Conservation (phyloP, 352 stramenopile genomes). For the Aphanomyces stellatus region DNA sequence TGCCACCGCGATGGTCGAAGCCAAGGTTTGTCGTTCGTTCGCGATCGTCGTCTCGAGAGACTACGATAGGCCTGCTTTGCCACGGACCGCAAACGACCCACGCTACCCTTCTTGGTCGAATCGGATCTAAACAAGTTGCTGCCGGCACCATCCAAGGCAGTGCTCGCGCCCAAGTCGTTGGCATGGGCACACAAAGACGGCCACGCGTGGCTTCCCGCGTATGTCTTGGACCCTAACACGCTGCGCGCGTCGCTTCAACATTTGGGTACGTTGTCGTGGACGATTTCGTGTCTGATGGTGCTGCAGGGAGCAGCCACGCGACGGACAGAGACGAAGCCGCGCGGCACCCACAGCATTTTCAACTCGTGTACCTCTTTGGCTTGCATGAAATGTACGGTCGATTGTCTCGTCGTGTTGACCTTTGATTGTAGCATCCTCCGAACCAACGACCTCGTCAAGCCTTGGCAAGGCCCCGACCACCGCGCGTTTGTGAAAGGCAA, state of each 20-base stretch:
- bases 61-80: neutral
- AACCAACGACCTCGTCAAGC: neutral
- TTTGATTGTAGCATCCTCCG: neutral
- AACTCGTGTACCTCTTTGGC: neutral
- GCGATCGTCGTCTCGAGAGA: neutral
- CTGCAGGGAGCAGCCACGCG: neutral
- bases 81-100: neutral
- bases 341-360: neutral
- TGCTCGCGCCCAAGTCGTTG: slow-evolving; percentile 39
- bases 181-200: slow-evolving; percentile 79
- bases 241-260: slow-evolving; percentile 50
- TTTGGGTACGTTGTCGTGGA: slow-evolving; percentile 43
- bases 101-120: neutral
- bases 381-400: neutral
- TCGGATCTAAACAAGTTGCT: neutral
- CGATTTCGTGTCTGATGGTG: too few species aligned
- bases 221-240: slow-evolving; percentile 67
- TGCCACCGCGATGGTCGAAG: neutral
- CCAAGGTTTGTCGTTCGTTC: neutral
- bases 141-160: neutral
- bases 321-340: neutral
- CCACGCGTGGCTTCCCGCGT: slow-evolving; percentile 79
- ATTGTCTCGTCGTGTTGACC: neutral
- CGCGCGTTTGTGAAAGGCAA: neutral
- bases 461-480: neutral